Evolutionary conservation across 106 monocot genomes (phyloP).

Genomic region (Acorus calamus): DNA sequence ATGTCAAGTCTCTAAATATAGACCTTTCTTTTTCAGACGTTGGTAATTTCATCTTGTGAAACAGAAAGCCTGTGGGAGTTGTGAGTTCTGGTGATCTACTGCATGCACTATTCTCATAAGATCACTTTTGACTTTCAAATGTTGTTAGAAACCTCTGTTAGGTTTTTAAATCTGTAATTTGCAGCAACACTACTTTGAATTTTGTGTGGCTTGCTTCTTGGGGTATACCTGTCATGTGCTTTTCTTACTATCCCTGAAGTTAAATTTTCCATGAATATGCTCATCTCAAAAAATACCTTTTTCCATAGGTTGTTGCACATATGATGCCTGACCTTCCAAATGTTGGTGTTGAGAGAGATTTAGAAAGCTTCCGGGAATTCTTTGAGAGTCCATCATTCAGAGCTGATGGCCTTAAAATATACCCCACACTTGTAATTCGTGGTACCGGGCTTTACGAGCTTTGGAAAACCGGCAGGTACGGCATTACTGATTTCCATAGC

Average conservation of each 20-base stretch:
- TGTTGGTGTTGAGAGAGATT: conserved; percentile 98
- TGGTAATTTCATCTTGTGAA: no score
- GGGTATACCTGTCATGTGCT: no score
- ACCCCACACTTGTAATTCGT: conserved; percentile 97
- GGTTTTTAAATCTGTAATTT: no score
- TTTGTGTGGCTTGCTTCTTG: no score
- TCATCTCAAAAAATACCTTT: neutral
- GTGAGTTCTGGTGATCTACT: no score
- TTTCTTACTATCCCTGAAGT: neutral
- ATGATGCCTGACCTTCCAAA: conserved; percentile 99
- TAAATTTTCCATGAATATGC: neutral
- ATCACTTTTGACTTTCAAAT: no score
- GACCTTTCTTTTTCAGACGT: no score
- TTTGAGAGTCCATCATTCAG: conserved; percentile 92
- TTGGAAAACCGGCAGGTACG: conserved; percentile 98
- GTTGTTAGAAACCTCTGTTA: no score
- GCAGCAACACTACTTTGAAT: no score
- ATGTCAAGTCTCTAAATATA: no score
- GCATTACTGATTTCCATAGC: neutral
- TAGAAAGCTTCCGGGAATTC: conserved; percentile 95
- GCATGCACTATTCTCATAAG: no score
- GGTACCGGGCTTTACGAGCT: conserved; percentile 99
- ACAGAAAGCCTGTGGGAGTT: no score
- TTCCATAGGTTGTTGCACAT: conserved; percentile 86
- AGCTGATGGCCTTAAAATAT: conserved; percentile 98